phyloP scores from a whole-genome alignment of 768 basidiomycete genomes.

The Leucogyrophana mollusca region DNA sequence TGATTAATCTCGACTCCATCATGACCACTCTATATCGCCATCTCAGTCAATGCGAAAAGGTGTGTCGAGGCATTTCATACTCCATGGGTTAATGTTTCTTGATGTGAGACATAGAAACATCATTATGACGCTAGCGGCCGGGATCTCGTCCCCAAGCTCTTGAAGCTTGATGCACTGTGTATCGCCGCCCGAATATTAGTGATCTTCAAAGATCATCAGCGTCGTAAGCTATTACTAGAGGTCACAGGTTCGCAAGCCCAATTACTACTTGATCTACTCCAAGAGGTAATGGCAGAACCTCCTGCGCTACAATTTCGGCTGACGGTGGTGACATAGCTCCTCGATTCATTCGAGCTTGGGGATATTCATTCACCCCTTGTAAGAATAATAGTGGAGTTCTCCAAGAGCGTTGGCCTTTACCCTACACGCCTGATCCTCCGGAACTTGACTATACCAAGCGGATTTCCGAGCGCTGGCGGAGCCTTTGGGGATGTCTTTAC shows the following conservation, averaged over 20 bases:
- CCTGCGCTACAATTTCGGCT: no score
- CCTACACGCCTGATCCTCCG: constrained; percentile 24
- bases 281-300: constrained; percentile 11
- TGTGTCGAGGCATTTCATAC: no score
- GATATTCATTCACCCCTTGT: constrained; percentile 23
- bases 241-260: constrained; percentile 21
- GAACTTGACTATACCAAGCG: constrained; percentile 10
- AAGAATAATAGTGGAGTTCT: constrained; percentile 25
- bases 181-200: no score
- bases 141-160: no score
- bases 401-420: constrained; percentile 24
- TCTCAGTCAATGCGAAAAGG: no score
- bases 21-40: no score
- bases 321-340: constrained; percentile 13
- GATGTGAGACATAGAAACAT: no score
- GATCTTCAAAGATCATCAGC: no score
- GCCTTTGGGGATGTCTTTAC: constrained; percentile 33
- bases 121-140: no score
- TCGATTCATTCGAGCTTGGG: constrained; percentile 20
- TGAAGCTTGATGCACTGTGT: no score
- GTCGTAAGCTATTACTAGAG: constrained; percentile 9
- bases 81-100: no score
- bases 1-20: no score
- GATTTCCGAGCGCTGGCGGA: constrained; percentile 20
- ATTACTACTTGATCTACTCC: constrained; percentile 24